phyloP scores from a whole-genome alignment of 345 rosid genomes.

The Pelargonium nanum region DNA sequence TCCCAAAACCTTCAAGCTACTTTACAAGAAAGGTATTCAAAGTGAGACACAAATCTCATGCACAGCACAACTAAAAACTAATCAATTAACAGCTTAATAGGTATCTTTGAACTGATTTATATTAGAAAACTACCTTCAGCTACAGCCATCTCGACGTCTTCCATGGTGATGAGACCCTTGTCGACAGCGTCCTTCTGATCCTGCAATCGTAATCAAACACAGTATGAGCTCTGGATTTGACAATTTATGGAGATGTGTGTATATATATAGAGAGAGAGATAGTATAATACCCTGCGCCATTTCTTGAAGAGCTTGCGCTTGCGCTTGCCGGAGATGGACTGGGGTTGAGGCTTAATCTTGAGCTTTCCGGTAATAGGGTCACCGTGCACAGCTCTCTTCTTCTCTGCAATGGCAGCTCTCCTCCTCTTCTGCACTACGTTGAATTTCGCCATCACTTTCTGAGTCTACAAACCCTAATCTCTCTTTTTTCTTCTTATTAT shows the following conservation, averaged over 20 bases:
- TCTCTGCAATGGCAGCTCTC: conserved; percentile 44
- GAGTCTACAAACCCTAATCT: neutral
- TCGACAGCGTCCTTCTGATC: conserved; percentile 65
- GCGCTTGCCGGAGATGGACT: conserved; percentile 68
- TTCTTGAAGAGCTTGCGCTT: conserved; percentile 62
- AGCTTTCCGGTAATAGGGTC: conserved; percentile 54
- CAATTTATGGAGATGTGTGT: neutral
- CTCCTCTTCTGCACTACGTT: conserved; percentile 65
- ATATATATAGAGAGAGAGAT: neutral
- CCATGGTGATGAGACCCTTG: conserved; percentile 63
- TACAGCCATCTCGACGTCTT: conserved; percentile 66
- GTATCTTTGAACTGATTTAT: conserved; percentile 25
- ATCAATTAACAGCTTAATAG: neutral
- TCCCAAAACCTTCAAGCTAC: too few relatives aligned
- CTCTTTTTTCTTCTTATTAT: neutral
- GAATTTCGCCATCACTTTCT: conserved; percentile 66
- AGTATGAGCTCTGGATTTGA: neutral
- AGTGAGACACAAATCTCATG: too few relatives aligned
- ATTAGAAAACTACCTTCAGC: conserved; percentile 28
- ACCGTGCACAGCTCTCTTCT: conserved; percentile 56
- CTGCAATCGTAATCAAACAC: conserved; percentile 17
- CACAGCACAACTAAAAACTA: neutral
- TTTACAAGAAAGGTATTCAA: too few relatives aligned
- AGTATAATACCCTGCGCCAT: conserved; percentile 53
- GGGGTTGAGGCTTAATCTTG: conserved; percentile 31